Percentiles rank a stretch among this genome's conserved stretches.
Conservation (phyloP, 306 rosid species). For the Prinsepia uniflora region DNA sequence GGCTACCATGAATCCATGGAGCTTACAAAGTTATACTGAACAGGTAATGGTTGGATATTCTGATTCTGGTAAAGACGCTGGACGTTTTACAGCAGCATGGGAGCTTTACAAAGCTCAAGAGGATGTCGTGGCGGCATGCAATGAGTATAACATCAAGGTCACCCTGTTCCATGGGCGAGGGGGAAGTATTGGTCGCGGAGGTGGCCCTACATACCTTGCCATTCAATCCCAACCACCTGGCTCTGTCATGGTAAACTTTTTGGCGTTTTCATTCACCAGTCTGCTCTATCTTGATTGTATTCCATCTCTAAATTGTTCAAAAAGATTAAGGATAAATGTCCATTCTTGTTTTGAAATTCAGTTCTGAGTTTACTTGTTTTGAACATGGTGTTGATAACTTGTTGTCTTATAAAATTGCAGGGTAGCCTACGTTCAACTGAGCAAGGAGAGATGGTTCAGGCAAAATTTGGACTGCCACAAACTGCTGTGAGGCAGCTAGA, state of each 20-base stretch:
- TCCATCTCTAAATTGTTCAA: slow-evolving; percentile 1
- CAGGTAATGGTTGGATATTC: slow-evolving; percentile 99
- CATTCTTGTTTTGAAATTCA: neutral
- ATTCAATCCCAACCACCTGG: slow-evolving; percentile 99
- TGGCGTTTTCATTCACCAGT: neutral
- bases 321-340: neutral
- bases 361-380: neutral
- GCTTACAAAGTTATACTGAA: slow-evolving; percentile 24
- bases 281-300: slow-evolving; percentile 5
- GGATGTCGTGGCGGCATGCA: slow-evolving; percentile 92
- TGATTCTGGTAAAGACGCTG: slow-evolving; percentile 98
- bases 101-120: slow-evolving; percentile 98
- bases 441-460: slow-evolving; percentile 98
- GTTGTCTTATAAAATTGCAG: slow-evolving; percentile 31
- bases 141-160: slow-evolving; percentile 77
- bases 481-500: slow-evolving; percentile 93
- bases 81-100: slow-evolving; percentile 95
- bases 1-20: slow-evolving; percentile 15
- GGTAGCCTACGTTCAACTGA: slow-evolving; percentile 88
- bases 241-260: slow-evolving; percentile 69
- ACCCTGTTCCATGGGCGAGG: slow-evolving; percentile 96
- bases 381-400: neutral
- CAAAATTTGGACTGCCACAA: slow-evolving; percentile 85
- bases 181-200: slow-evolving; percentile 96
- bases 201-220: slow-evolving; percentile 95